Evolutionary conservation across 2,329 filamentous ascomycete species (phyloP).

Genomic region (Penicillium sp.): DNA sequence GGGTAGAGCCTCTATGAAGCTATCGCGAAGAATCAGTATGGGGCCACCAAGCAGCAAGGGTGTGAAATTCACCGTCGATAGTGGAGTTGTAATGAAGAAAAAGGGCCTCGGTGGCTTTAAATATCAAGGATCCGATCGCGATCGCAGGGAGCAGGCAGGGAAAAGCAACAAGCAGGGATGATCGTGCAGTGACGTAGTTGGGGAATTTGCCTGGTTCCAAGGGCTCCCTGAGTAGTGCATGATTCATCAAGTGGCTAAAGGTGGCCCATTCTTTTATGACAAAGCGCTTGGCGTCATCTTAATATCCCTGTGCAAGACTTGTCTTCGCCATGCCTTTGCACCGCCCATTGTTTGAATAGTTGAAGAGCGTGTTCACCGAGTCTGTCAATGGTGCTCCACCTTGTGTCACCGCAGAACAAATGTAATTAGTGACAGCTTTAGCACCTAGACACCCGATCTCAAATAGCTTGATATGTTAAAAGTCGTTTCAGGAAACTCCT

Average conservation of each 20-base stretch:
- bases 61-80: constrained; percentile 1
- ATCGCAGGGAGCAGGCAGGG: constrained; percentile 13
- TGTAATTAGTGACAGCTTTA: background rate
- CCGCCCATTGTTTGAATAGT: background rate
- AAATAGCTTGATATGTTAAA: background rate
- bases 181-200: constrained; percentile 36
- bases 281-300: constrained; percentile 11
- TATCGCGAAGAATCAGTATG: constrained; percentile 4
- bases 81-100: background rate
- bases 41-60: background rate
- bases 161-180: constrained; percentile 25
- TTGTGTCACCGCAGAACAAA: background rate
- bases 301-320: background rate
- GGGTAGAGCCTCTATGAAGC: background rate
- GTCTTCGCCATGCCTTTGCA: background rate
- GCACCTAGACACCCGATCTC: background rate
- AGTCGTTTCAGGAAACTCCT: background rate
- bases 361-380: background rate
- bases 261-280: constrained; percentile 7
- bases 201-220: constrained; percentile 21
- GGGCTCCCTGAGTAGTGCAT: constrained; percentile 14
- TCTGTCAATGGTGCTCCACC: background rate
- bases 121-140: constrained; percentile 10
- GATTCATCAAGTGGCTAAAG: constrained; percentile 24
- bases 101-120: constrained; percentile 6